Evolutionary conservation across 148 eudicot species (phyloP), one percentile per base, ranked within the genome.

Genomic region (Arctostaphylos glauca): DNA sequence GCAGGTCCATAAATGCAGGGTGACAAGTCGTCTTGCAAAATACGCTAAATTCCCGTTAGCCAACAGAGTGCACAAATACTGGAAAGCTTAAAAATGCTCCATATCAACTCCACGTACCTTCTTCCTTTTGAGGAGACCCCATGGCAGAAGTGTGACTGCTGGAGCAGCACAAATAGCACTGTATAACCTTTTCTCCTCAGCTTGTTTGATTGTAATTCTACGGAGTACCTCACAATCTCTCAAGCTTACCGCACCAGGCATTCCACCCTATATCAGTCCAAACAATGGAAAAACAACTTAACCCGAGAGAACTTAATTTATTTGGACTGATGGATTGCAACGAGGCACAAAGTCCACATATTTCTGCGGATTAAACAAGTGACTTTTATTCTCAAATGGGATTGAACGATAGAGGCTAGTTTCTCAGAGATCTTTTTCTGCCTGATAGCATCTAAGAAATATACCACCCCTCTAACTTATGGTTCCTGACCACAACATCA

Each of bases 101-200:
- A 59, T 47, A 72, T 53, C 12, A 83, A 54, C 55, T 19, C 16
- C 23, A 64, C 49, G 54, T 85, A 96, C 99, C 92, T 80, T 84
- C 85, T 94, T 96, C 82, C 83, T 94, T 86, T 49, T 93, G 74
- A 96, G 86, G 79, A 96, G 90, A 21, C 99, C 99, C 99, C 99
- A 96, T 13, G 99, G 97, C 84, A 91, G 91, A 84, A 96, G 97
- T 53, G 99, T 88, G 75, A 96, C 92, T 76, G 98, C 99, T 80
- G 99, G 99, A 85, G 99, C 99, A 90, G 99, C 94, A 89, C 92
- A 94, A 38, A 96, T 93, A 80, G 99, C 99, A 70, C 90, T 91
- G 76, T 96, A 96, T 79, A 94, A 83, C 83, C 95, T 88, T 85
- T 94, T 93, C 80, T 85, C 90, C 84, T 94, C 97, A 15, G 92